phyloP scores from a whole-genome alignment of 2,329 filamentous ascomycete species.

The Pyricularia grisea region DNA sequence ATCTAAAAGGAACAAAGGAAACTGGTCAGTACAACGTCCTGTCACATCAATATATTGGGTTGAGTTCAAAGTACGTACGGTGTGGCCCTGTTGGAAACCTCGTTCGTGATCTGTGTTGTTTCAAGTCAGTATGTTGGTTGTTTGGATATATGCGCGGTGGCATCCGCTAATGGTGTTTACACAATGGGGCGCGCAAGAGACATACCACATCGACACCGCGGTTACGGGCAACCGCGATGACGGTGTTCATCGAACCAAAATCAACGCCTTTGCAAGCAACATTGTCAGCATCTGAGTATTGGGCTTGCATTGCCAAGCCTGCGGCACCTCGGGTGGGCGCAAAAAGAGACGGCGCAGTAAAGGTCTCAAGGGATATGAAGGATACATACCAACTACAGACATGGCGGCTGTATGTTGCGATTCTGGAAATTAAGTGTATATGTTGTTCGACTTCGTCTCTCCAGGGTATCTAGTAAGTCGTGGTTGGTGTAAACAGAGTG shows the following conservation, averaged over 20 bases:
- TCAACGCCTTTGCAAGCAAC: constrained; percentile 57
- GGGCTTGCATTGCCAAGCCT: neutral
- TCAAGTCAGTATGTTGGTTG: neutral
- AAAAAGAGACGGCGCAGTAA: neutral
- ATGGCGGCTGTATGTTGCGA: constrained; percentile 5
- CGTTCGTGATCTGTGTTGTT: constrained; percentile 71
- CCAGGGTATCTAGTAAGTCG: neutral
- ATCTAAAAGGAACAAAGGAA: constrained; percentile 38
- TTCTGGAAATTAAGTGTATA: neutral
- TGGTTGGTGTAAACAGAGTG: neutral
- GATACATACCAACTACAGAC: constrained; percentile 6
- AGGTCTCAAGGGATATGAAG: neutral
- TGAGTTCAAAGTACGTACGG: constrained; percentile 55
- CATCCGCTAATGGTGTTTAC: neutral
- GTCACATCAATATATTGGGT: neutral
- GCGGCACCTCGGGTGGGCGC: neutral
- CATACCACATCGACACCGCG: constrained; percentile 97
- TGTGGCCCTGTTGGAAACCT: constrained; percentile 96
- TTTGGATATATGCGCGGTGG: neutral
- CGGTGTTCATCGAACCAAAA: constrained; percentile 93
- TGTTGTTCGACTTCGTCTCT: neutral
- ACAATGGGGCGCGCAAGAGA: constrained; percentile 24
- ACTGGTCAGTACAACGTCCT: neutral
- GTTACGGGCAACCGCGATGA: constrained; percentile 94
- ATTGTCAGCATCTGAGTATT: neutral